Base-by-base conservation (phyloP, 805 yeast genomes). In the Maudiozyma bulderi region DNA sequence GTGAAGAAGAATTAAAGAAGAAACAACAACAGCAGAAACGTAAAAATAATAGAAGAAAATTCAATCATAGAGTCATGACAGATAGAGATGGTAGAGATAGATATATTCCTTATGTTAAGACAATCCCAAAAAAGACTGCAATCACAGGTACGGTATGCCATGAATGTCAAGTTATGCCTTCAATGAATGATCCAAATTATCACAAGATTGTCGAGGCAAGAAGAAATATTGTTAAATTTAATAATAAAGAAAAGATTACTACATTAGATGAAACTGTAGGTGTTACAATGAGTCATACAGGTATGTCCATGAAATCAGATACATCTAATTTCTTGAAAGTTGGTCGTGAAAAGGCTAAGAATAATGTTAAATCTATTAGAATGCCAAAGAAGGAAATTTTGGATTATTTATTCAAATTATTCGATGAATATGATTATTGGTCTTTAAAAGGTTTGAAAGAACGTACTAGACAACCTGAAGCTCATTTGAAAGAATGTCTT, bases 371-470 rank as follows among this genome's bases (percentile, higher is more conserved):
- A 62, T 95, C 97, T 34, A 87, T 86, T 55, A 80, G 99, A 65
- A 86, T 93, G 84, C 96, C 95, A 38, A 82, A 86, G 71, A 87
- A 86, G 64, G 97, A 89, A 54, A 76, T 93, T 50, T 77, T 91
- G 75, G 96, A 90, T 67, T 70, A 86, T 56, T 71, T 93, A 57
- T 93, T 93, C 78, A 77, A 84, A 57, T 73, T 91, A 59, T 93
- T 93, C 67, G 96, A 89, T 66, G 95, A 90, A 65, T 88, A 85
- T 65, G 97, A 91, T 63, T 93, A 90, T 67, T 93, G 99, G 99
- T 82, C 93, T 9, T 75, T 93, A 75, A 89, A 89, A 68, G 96
- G 96, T 39, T 73, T 93, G 53, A 84, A 88, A 61, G 99, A 93
- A 64, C 78, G 95, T 57, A 89, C 97, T 2, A 82, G 84, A 59